phyloP scores from a whole-genome alignment of 192 early-diverging fungal species.

The Podila epicladia region DNA sequence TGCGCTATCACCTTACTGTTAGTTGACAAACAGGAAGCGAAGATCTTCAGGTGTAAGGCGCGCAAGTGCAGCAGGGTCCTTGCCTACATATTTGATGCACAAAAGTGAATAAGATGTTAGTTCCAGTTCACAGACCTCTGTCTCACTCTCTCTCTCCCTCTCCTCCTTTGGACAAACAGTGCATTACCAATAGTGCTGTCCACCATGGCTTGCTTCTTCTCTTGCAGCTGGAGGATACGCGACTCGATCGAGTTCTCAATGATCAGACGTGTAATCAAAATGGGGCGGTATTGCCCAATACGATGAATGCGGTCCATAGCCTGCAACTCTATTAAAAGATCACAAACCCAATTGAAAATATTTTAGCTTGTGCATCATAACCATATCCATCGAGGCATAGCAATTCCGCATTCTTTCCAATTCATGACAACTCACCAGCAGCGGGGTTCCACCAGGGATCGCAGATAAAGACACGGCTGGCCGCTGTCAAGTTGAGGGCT shows the following conservation, averaged over 20 bases:
- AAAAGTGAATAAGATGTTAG: not conserved
- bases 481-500: constrained; percentile 93
- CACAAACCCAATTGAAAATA: too few species aligned
- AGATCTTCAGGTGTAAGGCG: constrained; percentile 80
- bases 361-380: too few species aligned
- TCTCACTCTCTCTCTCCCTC: not conserved
- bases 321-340: constrained; percentile 71
- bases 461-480: constrained; percentile 81
- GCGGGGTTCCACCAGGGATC: constrained; percentile 74
- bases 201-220: constrained; percentile 93
- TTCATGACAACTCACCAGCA: constrained; percentile 14
- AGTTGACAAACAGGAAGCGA: constrained; percentile 85
- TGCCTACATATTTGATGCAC: constrained; percentile 17
- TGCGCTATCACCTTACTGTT: not conserved
- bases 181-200: constrained; percentile 84
- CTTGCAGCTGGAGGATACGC: constrained; percentile 90
- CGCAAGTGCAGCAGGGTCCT: constrained; percentile 80
- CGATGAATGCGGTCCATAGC: constrained; percentile 97
- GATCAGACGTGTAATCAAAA: constrained; percentile 88
- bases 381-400: too few species aligned
- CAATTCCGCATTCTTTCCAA: not conserved
- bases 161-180: not conserved
- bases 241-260: constrained; percentile 95
- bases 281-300: constrained; percentile 90
- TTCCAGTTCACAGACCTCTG: not conserved